Evolutionary conservation across 2,329 filamentous ascomycete genomes (phyloP).

Genomic region (Fusarium equiseti): DNA sequence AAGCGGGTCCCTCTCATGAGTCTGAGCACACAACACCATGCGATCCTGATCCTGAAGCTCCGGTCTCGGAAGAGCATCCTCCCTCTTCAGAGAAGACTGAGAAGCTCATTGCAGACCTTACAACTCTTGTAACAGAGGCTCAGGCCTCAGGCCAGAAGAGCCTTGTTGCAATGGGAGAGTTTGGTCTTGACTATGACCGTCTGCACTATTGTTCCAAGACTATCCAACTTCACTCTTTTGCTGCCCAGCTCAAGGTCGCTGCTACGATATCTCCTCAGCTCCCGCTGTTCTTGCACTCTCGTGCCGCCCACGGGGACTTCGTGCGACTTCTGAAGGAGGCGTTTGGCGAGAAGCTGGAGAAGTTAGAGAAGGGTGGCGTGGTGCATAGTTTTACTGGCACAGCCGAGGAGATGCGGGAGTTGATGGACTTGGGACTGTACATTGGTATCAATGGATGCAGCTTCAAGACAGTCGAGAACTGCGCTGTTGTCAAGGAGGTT

Average conservation of each 20-base stretch:
- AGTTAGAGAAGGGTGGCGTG: constrained; percentile 79
- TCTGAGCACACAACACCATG: constrained; percentile 64
- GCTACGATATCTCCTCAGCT: constrained; percentile 76
- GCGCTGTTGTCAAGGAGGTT: constrained; percentile 83
- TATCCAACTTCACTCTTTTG: constrained; percentile 87
- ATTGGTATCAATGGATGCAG: constrained; percentile 98
- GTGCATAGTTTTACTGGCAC: constrained; percentile 97
- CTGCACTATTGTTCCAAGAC: constrained; percentile 83
- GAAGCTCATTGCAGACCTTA: constrained; percentile 70
- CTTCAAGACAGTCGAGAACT: constrained; percentile 93
- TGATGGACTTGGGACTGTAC: constrained; percentile 85
- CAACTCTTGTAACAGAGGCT: constrained; percentile 70
- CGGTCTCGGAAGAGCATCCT: constrained; percentile 62
- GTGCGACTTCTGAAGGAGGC: constrained; percentile 73
- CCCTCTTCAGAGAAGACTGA: constrained; percentile 60
- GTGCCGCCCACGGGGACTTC: constrained; percentile 89
- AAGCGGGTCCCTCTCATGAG: constrained; percentile 58
- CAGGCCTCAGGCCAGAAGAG: constrained; percentile 57
- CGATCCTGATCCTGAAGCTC: constrained; percentile 64
- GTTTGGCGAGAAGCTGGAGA: constrained; percentile 70
- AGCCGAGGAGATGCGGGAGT: constrained; percentile 81
- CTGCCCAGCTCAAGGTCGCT: constrained; percentile 82
- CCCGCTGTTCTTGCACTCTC: constrained; percentile 91
- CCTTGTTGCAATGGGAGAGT: constrained; percentile 89
- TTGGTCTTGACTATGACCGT: constrained; percentile 96